Evolutionary conservation across 2,329 filamentous ascomycete species (phyloP).

Genomic region (Hirsutella thompsonii): DNA sequence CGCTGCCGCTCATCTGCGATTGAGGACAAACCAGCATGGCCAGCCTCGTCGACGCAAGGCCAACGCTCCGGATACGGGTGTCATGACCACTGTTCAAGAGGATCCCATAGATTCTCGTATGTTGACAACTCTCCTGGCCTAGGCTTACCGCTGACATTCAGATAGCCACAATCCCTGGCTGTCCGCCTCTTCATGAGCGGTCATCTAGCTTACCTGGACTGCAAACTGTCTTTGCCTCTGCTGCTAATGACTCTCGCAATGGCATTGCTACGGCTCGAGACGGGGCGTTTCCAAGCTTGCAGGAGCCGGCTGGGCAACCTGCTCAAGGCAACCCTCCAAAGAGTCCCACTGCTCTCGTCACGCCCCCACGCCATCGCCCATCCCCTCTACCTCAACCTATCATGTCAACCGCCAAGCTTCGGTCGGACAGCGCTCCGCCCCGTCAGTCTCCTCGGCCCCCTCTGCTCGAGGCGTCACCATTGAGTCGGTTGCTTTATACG

Average conservation of each 20-base stretch:
- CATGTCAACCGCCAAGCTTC: constrained; percentile 30
- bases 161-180: constrained; percentile 53
- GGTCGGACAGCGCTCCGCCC: constrained; percentile 28
- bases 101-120: constrained; percentile 57
- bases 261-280: constrained; percentile 11
- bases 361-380: constrained; percentile 22
- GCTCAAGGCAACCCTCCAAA: constrained; percentile 31
- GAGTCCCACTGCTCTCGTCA: constrained; percentile 42
- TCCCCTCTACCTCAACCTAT: constrained; percentile 15
- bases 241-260: constrained; percentile 4
- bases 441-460: constrained; percentile 26
- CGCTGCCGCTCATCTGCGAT: constrained; percentile 25
- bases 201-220: constrained; percentile 44
- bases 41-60: constrained; percentile 46
- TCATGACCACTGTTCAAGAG: constrained; percentile 58
- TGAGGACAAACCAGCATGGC: constrained; percentile 45
- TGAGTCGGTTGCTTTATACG: constrained; percentile 26
- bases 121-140: constrained; percentile 15
- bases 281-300: constrained; percentile 9
- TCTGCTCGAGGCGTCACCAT: constrained; percentile 31
- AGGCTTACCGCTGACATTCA: not conserved
- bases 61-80: constrained; percentile 50
- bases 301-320: constrained; percentile 8
- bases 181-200: constrained; percentile 50
- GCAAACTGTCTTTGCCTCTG: not conserved